Evolutionary conservation across 352 stramenopile genomes (phyloP).

Genomic region (Phytophthora quininea): DNA sequence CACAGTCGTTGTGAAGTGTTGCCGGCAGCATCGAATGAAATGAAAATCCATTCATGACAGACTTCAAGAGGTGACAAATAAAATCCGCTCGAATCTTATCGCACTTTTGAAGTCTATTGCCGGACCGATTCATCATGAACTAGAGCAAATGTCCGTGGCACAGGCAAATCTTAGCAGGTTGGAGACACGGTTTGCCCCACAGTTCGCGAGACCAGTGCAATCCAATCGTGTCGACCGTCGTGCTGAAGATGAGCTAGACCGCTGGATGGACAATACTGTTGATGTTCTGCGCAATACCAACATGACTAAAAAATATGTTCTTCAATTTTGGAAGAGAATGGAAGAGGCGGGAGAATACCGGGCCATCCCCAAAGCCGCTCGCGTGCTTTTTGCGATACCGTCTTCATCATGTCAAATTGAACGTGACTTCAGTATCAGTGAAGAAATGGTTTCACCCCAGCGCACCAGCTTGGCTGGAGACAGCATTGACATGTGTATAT

Average conservation of each 20-base stretch:
- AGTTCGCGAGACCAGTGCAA: not conserved
- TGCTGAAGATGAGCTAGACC: slow-evolving; percentile 13
- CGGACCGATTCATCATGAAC: slow-evolving; percentile 2
- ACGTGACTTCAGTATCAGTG: slow-evolving; percentile 22
- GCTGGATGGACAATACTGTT: slow-evolving; percentile 10
- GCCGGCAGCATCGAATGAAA: slow-evolving; percentile 4
- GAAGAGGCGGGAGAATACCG: slow-evolving; percentile 9
- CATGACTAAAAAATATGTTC: slow-evolving; percentile 9
- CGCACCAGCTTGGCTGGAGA: slow-evolving; percentile 8
- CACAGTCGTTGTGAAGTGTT: slow-evolving; percentile 13
- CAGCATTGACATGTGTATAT: slow-evolving; percentile 23
- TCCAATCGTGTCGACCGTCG: slow-evolving; percentile 1
- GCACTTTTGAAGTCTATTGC: not conserved
- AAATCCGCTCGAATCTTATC: slow-evolving; percentile 17
- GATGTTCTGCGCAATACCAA: slow-evolving; percentile 2
- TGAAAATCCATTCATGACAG: not conserved
- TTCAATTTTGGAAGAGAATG: slow-evolving; percentile 17
- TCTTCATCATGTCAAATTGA: slow-evolving; percentile 18
- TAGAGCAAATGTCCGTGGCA: not conserved
- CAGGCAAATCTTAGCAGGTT: not conserved
- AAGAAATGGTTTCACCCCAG: slow-evolving; percentile 7
- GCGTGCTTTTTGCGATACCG: slow-evolving; percentile 9
- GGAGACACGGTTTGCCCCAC: slow-evolving; percentile 4
- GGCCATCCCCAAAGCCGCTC: slow-evolving; percentile 11
- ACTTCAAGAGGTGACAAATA: slow-evolving; percentile 8